phyloP scores from a whole-genome alignment of 2,329 filamentous ascomycete genomes.

The Colletotrichum acutatum region DNA sequence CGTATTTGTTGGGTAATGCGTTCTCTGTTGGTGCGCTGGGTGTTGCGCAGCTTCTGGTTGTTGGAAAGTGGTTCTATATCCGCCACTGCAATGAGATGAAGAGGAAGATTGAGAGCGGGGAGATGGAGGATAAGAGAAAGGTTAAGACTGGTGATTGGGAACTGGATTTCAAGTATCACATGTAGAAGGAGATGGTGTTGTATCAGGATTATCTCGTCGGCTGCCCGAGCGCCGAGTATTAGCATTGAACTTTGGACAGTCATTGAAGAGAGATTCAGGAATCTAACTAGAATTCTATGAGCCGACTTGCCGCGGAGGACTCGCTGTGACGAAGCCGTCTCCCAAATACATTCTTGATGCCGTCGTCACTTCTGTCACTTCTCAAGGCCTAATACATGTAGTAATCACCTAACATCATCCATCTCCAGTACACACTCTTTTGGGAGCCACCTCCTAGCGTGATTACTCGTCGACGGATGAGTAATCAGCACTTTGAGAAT shows the following conservation, averaged over 20 bases:
- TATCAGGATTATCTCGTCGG: too few species aligned
- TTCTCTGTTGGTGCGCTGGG: conserved; percentile 42
- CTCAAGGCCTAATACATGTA: too few species aligned
- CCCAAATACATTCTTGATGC: too few species aligned
- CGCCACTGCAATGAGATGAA: conserved; percentile 54
- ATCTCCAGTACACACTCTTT: neutral
- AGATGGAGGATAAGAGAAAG: conserved; percentile 55
- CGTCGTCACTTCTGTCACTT: too few species aligned
- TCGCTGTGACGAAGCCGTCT: too few species aligned
- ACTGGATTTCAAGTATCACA: conserved; percentile 59
- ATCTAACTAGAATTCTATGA: too few species aligned
- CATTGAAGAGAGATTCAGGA: too few species aligned
- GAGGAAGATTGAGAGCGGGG: conserved; percentile 48
- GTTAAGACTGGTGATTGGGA: conserved; percentile 58
- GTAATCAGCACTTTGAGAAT: conserved; percentile 13
- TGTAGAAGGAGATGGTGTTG: conserved; percentile 28
- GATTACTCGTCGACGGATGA: conserved; percentile 1
- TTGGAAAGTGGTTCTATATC: conserved; percentile 54
- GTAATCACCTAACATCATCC: conserved; percentile 9
- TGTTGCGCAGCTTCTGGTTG: conserved; percentile 49
- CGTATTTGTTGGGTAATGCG: conserved; percentile 45
- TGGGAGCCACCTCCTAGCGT: neutral
- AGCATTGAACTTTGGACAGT: too few species aligned
- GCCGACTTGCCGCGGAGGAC: too few species aligned
- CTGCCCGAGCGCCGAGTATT: too few species aligned